Conservation (phyloP, 2,329 filamentous ascomycete species). For the Colletotrichum spaethianum region DNA sequence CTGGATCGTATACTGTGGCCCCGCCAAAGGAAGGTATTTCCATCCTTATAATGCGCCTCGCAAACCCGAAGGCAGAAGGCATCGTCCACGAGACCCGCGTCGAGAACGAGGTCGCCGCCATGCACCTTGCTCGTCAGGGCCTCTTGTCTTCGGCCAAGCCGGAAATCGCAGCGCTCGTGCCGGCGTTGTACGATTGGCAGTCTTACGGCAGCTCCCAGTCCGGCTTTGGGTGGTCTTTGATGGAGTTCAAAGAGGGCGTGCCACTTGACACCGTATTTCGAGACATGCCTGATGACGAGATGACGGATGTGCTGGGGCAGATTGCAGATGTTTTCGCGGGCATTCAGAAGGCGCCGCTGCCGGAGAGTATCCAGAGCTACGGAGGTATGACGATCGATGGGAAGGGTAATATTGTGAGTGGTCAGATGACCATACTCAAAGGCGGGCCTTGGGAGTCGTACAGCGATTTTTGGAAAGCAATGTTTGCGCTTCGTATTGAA, state of each 20-base stretch:
- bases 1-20: constrained; percentile 16
- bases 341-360: constrained; percentile 42
- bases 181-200: constrained; percentile 45
- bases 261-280: constrained; percentile 43
- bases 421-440: constrained; percentile 35
- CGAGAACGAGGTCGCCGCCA: constrained; percentile 47
- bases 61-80: constrained; percentile 34
- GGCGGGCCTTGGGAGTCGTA: constrained; percentile 43
- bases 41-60: constrained; percentile 37
- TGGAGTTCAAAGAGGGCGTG: constrained; percentile 45
- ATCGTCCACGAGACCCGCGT: constrained; percentile 40
- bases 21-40: not conserved
- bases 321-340: constrained; percentile 43
- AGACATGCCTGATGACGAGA: constrained; percentile 27
- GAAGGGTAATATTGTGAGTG: constrained; percentile 40
- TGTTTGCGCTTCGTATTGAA: constrained; percentile 29
- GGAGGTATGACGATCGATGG: constrained; percentile 45
- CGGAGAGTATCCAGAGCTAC: constrained; percentile 33
- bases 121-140: constrained; percentile 42
- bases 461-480: constrained; percentile 37
- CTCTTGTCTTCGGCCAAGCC: constrained; percentile 12
- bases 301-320: constrained; percentile 41
- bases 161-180: constrained; percentile 36
- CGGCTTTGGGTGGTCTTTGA: constrained; percentile 45
- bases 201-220: constrained; percentile 7